A percentile compares a stretch with the other conserved stretches of the same genome.
These are phyloP conservation scores for Colletotrichum falcatum DNA, from an alignment of 2,329 filamentous ascomycete species.

Conservation along the genomic window DNA sequence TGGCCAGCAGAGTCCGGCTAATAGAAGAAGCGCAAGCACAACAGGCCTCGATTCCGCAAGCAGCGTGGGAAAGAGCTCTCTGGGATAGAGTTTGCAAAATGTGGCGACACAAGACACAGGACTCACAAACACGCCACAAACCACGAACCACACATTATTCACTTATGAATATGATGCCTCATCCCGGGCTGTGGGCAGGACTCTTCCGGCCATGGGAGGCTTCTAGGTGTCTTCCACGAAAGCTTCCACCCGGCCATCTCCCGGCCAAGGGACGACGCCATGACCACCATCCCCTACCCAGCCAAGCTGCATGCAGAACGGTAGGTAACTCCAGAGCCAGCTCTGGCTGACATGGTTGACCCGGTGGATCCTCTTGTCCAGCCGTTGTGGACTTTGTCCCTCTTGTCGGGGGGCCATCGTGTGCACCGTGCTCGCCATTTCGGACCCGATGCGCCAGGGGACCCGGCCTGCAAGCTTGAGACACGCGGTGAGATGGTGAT, in stretches of 20 bases:
- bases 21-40: neutral
- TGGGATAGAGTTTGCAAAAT: neutral
- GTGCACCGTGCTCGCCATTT: conserved; percentile 27
- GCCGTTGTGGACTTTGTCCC: conserved; percentile 24
- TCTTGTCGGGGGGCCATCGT: neutral
- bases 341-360: conserved; percentile 21
- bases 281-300: conserved; percentile 14
- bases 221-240: conserved; percentile 30
- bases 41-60: neutral
- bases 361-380: conserved; percentile 34
- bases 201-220: conserved; percentile 8
- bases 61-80: neutral
- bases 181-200: neutral
- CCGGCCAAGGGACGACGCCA: conserved; percentile 5
- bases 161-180: no score
- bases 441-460: conserved; percentile 28
- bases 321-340: conserved; percentile 14
- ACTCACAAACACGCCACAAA: neutral
- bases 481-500: conserved; percentile 33
- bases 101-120: neutral
- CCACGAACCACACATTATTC: no score
- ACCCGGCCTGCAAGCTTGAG: conserved; percentile 33
- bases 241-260: conserved; percentile 24
- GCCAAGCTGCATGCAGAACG: no score
- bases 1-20: neutral